phyloP scores from a whole-genome alignment of 2,329 filamentous ascomycete genomes.

The Diaporthe sp. region DNA sequence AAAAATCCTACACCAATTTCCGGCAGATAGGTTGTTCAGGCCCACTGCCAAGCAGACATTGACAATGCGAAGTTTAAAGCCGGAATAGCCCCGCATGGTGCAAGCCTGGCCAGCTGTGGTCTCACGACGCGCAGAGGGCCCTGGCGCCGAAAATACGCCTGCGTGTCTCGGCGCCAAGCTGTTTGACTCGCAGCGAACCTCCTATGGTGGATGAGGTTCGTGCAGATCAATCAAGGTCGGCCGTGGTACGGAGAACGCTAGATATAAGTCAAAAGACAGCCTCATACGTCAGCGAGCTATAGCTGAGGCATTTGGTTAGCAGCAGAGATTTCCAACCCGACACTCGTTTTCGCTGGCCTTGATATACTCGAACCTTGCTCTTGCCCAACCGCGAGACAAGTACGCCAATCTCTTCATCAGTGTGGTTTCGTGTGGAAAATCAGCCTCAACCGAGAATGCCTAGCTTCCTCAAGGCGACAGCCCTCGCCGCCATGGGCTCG shows the following conservation, averaged over 20 bases:
- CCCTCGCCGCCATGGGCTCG: slow-evolving; percentile 28
- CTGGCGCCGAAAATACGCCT: slow-evolving; percentile 2
- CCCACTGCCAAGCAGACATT: slow-evolving; percentile 8
- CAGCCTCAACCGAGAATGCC: slow-evolving; percentile 3
- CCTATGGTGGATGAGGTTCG: not conserved
- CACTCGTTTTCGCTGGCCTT: not conserved
- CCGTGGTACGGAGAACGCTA: not conserved
- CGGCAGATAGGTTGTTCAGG: slow-evolving; percentile 2
- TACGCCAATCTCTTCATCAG: not conserved
- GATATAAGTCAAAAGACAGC: not conserved
- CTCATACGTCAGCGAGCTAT: not conserved
- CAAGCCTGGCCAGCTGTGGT: not conserved
- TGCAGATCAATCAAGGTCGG: not conserved
- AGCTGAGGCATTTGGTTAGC: not conserved
- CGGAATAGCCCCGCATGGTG: slow-evolving; percentile 18
- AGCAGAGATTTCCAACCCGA: not conserved
- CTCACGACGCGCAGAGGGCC: not conserved
- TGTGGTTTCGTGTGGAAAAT: not conserved
- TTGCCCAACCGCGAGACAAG: slow-evolving; percentile 2
- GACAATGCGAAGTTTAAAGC: not conserved
- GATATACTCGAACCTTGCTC: slow-evolving; percentile 1
- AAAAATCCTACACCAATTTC: not conserved
- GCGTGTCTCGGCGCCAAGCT: slow-evolving; percentile 25
- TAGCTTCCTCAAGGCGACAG: not conserved
- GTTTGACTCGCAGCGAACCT: slow-evolving; percentile 22